These are phyloP conservation scores for Xylaria sp. DNA, from an alignment of 2,329 filamentous ascomycete genomes.

Conservation along the genomic window DNA sequence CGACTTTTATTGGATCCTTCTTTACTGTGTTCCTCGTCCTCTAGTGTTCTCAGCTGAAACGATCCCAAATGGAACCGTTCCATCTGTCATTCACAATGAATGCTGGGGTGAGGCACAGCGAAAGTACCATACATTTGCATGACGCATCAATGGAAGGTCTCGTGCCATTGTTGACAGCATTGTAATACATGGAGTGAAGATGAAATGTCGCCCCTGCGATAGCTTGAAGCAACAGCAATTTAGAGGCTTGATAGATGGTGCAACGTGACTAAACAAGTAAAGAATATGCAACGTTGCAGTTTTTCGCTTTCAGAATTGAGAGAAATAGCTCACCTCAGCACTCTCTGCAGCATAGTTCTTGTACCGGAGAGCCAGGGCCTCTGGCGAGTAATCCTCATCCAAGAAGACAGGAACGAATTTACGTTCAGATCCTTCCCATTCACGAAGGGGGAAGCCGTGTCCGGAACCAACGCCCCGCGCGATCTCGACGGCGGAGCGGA, in stretches of 20 bases:
- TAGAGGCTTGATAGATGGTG: background rate
- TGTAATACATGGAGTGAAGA: slow-evolving; percentile 4
- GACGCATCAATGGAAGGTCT: slow-evolving; percentile 14
- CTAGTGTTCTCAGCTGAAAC: background rate
- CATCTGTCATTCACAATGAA: background rate
- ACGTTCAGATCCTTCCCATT: slow-evolving; percentile 63
- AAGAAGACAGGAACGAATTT: slow-evolving; percentile 70
- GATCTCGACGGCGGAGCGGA: slow-evolving; percentile 61
- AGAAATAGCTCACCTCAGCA: slow-evolving; percentile 39
- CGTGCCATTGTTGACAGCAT: slow-evolving; percentile 17
- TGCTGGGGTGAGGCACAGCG: slow-evolving; percentile 15
- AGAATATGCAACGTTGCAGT: background rate
- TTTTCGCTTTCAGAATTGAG: background rate
- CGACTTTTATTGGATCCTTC: background rate
- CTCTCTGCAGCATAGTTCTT: slow-evolving; percentile 60
- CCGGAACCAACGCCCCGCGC: slow-evolving; percentile 51
- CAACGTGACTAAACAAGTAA: background rate
- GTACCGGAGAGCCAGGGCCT: slow-evolving; percentile 65
- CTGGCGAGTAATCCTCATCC: slow-evolving; percentile 66
- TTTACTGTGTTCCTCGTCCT: background rate
- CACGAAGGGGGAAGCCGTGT: slow-evolving; percentile 51
- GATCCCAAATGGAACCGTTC: slow-evolving; percentile 6
- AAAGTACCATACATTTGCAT: slow-evolving; percentile 32
- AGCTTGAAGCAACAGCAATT: background rate
- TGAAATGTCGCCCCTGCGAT: background rate